Base-by-base conservation (phyloP, 805 yeast genomes). In the Yarrowia osloensis region DNA sequence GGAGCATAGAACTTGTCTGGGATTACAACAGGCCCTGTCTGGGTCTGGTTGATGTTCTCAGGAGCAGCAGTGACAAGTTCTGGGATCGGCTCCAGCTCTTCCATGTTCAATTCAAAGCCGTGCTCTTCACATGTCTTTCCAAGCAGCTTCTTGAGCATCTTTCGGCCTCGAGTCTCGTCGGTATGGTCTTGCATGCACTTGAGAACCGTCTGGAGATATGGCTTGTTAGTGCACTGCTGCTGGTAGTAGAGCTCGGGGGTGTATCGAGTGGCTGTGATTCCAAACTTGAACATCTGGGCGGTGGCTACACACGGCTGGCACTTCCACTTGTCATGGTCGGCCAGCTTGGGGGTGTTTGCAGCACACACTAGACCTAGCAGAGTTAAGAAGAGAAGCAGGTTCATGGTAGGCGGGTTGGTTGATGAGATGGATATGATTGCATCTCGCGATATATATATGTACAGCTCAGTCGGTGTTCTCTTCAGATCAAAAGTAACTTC, bases 161-260 rank as follows among this genome's bases (percentile, higher is more conserved):
- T 40, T 28, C 44, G n/a, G 1, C 63, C 63, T 1, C 21, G 31
- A 17, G 12, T 9, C 28, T 39, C 47, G 21, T 40, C 49, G 19
- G 63, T 57, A 19, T 57, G 63, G 1, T 37, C 63, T n/a, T 57
- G 63, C 63, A 57, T 57, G 19, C 63, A 57, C 26, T 40, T 37
- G n/a, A 57, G 49, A 12, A 57, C 35, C 0, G 63, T 57, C 26
- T 57, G 63, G 8, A 57, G 63, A 28, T 57, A 57, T 3, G 63
- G 63, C 19, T n/a, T 28, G 63, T 57, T 57, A 19, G 39, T 19
- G 35, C 63, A 57, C 21, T 57, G 63, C 8, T 57, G 63, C 24
- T 57, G 24, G 37, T 57, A 57, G 49, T 39, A 57, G 13, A 39
- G 62, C 35, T 55, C 19, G 8, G 47, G 47, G 8, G 40, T 19